Conservation (phyloP, 2,329 filamentous ascomycete species). For the Phialophora chinensis region DNA sequence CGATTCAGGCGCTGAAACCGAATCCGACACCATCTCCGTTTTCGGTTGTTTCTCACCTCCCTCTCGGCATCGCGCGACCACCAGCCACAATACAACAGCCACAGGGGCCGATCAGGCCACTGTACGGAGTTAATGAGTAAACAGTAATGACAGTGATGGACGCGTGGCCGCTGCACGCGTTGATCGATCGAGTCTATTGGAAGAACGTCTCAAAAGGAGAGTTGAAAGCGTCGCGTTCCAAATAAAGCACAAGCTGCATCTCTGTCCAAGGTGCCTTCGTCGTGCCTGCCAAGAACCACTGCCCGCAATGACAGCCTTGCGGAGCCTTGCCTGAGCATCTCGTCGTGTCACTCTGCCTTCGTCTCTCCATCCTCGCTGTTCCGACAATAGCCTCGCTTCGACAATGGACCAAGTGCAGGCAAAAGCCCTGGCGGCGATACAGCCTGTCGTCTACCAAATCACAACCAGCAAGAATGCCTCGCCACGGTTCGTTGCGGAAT, state of each 20-base stretch:
- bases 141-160: neutral
- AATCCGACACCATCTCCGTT: constrained; percentile 9
- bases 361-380: neutral
- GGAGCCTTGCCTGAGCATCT: constrained; percentile 4
- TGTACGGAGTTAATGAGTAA: neutral
- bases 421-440: constrained; percentile 63
- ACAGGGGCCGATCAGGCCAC: neutral
- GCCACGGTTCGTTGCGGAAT: constrained; percentile 80
- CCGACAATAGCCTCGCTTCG: neutral
- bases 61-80: constrained; percentile 10
- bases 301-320: constrained; percentile 18
- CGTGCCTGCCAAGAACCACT: constrained; percentile 12
- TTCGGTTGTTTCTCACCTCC: constrained; percentile 3
- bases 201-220: neutral
- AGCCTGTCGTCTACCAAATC: constrained; percentile 89
- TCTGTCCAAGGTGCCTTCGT: neutral
- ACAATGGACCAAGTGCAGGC: constrained; percentile 56
- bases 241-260: constrained; percentile 2
- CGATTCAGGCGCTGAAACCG: constrained; percentile 17
- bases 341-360: neutral
- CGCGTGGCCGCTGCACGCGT: neutral
- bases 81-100: neutral
- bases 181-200: neutral
- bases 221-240: neutral
- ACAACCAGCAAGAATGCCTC: constrained; percentile 76